Evolutionary conservation across 441 rosid genomes (phyloP), one percentile per base, ranked within the genome.

Genomic region (Kokia cookei): DNA sequence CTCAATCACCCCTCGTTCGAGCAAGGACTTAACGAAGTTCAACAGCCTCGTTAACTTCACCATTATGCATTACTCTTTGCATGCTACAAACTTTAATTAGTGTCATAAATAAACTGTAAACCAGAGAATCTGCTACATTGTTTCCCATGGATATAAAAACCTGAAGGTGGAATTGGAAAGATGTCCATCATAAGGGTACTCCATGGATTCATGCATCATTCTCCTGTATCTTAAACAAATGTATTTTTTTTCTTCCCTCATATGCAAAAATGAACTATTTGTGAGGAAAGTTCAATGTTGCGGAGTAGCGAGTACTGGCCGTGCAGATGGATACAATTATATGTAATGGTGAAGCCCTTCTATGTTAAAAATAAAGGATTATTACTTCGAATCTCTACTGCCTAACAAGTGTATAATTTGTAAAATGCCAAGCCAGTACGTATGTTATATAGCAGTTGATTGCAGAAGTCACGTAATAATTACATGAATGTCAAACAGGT

Each of bases 1-100:
- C 94, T 29, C 89, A 78, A 9, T 96, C 98, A 29, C 97, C 99
- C 1, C 91, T 93, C 17, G 91, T 92, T 60, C 90, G 76, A 67
- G 89, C 99, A n/a, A 83, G 82, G 40, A 94, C 82, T 58, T 58
- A 58, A 57, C 11, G 8, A 40, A 40, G 45, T 40, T 40, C 11
- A 40, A 40, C 11, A 40, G 45, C 45, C 11, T 40, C 45, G 8
- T 40, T 8, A 8, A 40, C 45, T 47, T 47, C 51, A 13, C 51
- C 51, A 47, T n/a, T 35, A 61, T 32, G n/a, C 22, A 61, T 60
- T 13, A 27, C 11, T 14, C 11, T 13, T n/a, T 14, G 2, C 24
- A 40, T 1, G 27, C 9, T 64, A 40, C 50, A 40, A 64, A 40
- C 50, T 17, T 37, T 37, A 50, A 50, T 19, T 47, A 48, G n/a